A percentile compares a stretch with the other conserved stretches of the same genome.
These are phyloP conservation scores for Schizonepeta tenuifolia DNA, from an alignment of 257 asterid species.

Conservation along the genomic window DNA sequence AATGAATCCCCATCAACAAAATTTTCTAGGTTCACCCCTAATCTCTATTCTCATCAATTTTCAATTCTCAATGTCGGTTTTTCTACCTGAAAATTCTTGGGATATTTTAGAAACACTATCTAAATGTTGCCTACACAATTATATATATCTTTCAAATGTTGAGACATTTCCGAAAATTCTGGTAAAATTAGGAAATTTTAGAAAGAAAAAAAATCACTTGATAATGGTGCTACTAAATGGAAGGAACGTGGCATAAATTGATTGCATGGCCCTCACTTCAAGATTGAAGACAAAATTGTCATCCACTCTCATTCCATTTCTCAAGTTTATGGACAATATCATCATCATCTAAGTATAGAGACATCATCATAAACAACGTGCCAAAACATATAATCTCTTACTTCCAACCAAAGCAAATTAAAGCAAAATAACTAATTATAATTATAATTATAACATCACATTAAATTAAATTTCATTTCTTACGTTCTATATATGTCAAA, in stretches of 20 bases:
- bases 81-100: no score
- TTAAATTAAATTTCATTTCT: not conserved
- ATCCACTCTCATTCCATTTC: constrained; percentile 15
- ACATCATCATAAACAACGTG: constrained; percentile 39
- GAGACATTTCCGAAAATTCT: no score
- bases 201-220: not conserved
- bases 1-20: no score
- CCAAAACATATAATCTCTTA: not conserved
- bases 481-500: not conserved
- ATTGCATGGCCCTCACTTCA: constrained; percentile 32
- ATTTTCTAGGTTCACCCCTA: no score
- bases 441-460: not conserved
- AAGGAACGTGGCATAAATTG: constrained; percentile 28
- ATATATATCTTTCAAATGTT: no score
- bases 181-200: no score
- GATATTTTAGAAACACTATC: no score
- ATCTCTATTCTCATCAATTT: no score
- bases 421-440: constrained; percentile 14
- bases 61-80: no score
- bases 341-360: constrained; percentile 28
- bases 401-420: constrained; percentile 28
- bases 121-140: no score
- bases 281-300: constrained; percentile 23
- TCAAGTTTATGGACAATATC: constrained; percentile 22
- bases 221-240: constrained; percentile 7